Evolutionary conservation across 176 grass and related monocot species (phyloP), one percentile per base, ranked within the genome.

Genomic region (Thalia dealbata): DNA sequence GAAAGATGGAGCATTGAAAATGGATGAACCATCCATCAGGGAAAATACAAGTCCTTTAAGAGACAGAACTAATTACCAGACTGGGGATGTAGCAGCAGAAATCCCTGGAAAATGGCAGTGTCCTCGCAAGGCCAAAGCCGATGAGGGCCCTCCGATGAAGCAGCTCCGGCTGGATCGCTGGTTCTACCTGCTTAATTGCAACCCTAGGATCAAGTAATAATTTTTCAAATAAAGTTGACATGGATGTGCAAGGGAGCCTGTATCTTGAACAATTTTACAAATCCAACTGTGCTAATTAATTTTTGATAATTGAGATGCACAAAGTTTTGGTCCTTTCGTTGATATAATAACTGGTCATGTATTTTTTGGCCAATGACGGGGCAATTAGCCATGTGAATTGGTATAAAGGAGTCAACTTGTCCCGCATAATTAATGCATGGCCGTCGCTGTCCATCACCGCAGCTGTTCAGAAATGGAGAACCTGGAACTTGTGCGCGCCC

Each of bases 161-260:
- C 70, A 72, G 30, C 70, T 72, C 48, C 46, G 70, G 7, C 14
- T 72, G 50, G 70, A 52, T 52, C 48, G 48, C 23, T 72, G 70
- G 70, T 52, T 72, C 50, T 24, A 29, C 4, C 48, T 43, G 19
- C 38, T 44, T 68, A 42, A 68, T 43, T 14, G 18, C 32, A 32
- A 13, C 19, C 23, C 65, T 14, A 68, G 4, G 16, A 68, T 68
- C 18, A 42, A 13, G 38, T 68, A 32, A 22, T 43, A n/a, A n/a
- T 23, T 19, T 9, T 0, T 6, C 13, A 13, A 27, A 62, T 11
- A 63, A 13, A 48, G 4, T 30, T 30, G 13, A 0, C 18, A 7
- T 64, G 5, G 14, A 15, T 32, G 29, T 30, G 13, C 18, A 10
- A 15, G 2, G 13, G 26, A 16, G 62, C 28, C 12, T 63, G 14